These are phyloP conservation scores for Pseudogymnoascus pannorum DNA, from an alignment of 2,329 filamentous ascomycete genomes.

Conservation along the genomic window DNA sequence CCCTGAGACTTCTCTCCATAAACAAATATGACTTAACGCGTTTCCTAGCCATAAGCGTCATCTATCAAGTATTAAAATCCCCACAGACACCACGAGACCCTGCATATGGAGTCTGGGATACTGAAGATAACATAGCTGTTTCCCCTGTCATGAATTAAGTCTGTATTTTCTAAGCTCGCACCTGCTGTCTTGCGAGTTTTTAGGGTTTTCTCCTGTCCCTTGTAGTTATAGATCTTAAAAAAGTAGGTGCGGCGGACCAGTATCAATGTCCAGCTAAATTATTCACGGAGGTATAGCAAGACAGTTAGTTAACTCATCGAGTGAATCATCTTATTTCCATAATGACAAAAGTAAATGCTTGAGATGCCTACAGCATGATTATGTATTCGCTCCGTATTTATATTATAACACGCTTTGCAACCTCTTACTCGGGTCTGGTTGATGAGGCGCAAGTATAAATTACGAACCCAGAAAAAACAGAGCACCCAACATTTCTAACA, in stretches of 20 bases:
- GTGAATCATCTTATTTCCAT: background rate
- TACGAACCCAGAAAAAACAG: background rate
- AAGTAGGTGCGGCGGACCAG: background rate
- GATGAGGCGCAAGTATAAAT: background rate
- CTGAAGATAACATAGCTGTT: background rate
- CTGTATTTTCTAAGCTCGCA: background rate
- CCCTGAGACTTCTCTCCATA: background rate
- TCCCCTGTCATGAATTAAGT: background rate
- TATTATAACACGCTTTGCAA: background rate
- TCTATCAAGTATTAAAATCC: background rate
- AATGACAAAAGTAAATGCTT: background rate
- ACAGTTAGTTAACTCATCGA: background rate
- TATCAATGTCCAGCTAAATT: background rate
- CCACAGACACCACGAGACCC: background rate
- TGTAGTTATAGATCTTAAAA: background rate
- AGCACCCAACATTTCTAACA: background rate
- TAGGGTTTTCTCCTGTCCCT: background rate
- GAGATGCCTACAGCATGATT: background rate
- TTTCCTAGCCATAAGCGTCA: background rate
- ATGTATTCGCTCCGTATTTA: background rate
- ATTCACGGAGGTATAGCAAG: background rate
- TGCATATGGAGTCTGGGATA: background rate
- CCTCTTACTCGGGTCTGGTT: background rate
- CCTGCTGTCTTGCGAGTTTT: background rate
- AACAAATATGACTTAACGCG: constrained; percentile 5